A percentile compares a stretch with the other conserved stretches of the same genome.
Conservation (phyloP, 2,329 filamentous ascomycete species). For the Blumeria hordei region DNA sequence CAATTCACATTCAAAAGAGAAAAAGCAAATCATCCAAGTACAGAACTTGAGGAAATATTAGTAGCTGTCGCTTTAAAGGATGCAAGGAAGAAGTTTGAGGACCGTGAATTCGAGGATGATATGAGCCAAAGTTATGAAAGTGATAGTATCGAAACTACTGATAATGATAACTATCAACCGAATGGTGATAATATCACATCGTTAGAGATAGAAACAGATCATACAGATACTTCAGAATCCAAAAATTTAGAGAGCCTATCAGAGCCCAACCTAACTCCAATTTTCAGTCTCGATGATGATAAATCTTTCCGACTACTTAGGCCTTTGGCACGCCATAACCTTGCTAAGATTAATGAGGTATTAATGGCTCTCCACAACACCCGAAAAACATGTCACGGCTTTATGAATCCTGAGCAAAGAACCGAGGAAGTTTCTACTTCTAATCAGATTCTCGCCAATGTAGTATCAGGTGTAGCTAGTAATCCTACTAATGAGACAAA, state of each 20-base stretch:
- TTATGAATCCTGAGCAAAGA: constrained; percentile 13
- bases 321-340: constrained; percentile 44
- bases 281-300: constrained; percentile 47
- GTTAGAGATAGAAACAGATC: neutral
- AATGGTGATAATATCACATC: neutral
- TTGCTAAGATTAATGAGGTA: constrained; percentile 43
- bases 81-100: constrained; percentile 39
- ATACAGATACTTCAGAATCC: neutral
- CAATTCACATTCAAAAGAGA: constrained; percentile 24
- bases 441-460: neutral
- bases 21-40: constrained; percentile 25
- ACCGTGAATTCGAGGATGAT: constrained; percentile 13
- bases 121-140: constrained; percentile 2
- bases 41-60: constrained; percentile 44
- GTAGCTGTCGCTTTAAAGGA: constrained; percentile 37
- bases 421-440: constrained; percentile 7
- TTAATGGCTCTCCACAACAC: constrained; percentile 46
- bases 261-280: constrained; percentile 17
- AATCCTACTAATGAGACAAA: neutral
- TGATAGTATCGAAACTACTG: constrained; percentile 6
- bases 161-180: neutral
- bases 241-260: neutral
- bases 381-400: constrained; percentile 25
- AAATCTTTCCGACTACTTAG: constrained; percentile 36
- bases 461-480: too few species aligned